These are phyloP conservation scores for Dimargaris verticillata DNA, from an alignment of 192 early-diverging fungal species.

Conservation along the genomic window DNA sequence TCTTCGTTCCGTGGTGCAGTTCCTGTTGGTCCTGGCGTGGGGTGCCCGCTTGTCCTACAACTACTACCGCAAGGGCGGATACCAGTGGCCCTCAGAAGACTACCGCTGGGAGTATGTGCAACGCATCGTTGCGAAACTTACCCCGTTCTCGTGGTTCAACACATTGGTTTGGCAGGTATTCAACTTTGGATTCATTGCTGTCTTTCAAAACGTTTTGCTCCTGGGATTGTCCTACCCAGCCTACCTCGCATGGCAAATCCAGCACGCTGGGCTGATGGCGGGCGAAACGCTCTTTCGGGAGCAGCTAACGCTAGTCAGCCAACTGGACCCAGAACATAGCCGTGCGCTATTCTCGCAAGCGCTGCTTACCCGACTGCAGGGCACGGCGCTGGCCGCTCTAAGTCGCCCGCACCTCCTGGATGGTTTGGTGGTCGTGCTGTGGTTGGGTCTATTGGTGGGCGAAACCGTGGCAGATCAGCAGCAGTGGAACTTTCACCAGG, in stretches of 20 bases:
- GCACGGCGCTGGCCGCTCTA: neutral
- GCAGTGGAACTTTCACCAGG: conserved; percentile 56
- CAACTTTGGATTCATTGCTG: conserved; percentile 54
- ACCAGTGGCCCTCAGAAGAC: conserved; percentile 44
- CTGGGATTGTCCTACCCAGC: conserved; percentile 35
- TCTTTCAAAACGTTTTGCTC: conserved; percentile 57
- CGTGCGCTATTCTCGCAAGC: neutral
- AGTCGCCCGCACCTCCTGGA: conserved; percentile 29
- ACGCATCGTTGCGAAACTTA: neutral
- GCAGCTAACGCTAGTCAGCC: neutral
- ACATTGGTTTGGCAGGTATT: conserved; percentile 39
- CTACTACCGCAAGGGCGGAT: conserved; percentile 64
- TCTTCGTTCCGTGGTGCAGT: conserved; percentile 22
- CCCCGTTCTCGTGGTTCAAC: conserved; percentile 14
- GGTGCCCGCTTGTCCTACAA: conserved; percentile 59
- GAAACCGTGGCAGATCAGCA: conserved; percentile 71
- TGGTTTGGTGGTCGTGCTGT: conserved; percentile 20
- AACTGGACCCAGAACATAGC: too few species aligned
- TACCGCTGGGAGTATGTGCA: conserved; percentile 52
- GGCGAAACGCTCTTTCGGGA: neutral
- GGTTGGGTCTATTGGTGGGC: conserved; percentile 27
- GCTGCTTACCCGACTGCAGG: neutral
- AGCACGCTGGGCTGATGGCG: neutral
- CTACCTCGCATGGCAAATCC: conserved; percentile 20
- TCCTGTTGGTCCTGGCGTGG: conserved; percentile 44